Evolutionary conservation across 106 monocot species (phyloP).

Genomic region (Agapanthus africanus): DNA sequence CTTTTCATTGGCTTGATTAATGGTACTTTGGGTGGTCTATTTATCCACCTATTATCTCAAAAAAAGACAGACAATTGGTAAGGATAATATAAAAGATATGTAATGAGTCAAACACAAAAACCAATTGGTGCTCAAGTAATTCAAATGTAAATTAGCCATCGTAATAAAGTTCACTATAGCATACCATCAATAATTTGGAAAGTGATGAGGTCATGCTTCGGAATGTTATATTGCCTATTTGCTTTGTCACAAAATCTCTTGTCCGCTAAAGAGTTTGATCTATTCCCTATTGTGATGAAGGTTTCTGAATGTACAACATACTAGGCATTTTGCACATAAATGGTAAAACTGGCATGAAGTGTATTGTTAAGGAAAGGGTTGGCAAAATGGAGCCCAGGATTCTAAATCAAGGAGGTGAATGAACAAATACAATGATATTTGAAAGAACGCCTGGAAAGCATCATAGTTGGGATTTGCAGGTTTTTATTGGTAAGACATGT

Average conservation of each 20-base stretch:
- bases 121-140: not conserved
- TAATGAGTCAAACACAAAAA: not conserved
- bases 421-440: not conserved
- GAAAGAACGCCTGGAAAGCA: not conserved
- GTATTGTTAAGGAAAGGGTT: not conserved
- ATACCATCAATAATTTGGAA: not conserved
- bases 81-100: too few species aligned
- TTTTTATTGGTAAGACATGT: too few species aligned
- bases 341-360: too few species aligned
- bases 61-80: too few species aligned
- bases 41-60: too few species aligned
- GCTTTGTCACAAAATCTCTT: too few species aligned
- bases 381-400: not conserved
- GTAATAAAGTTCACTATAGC: not conserved
- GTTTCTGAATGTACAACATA: too few species aligned
- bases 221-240: not conserved
- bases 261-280: too few species aligned
- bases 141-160: not conserved
- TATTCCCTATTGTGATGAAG: too few species aligned
- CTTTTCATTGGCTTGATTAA: too few species aligned
- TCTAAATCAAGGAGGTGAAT: not conserved
- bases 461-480: not conserved
- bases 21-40: too few species aligned
- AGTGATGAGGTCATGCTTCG: not conserved
- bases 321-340: too few species aligned